Base-by-base conservation (phyloP, 768 basidiomycete genomes). In the Boletus reticuloceps region DNA sequence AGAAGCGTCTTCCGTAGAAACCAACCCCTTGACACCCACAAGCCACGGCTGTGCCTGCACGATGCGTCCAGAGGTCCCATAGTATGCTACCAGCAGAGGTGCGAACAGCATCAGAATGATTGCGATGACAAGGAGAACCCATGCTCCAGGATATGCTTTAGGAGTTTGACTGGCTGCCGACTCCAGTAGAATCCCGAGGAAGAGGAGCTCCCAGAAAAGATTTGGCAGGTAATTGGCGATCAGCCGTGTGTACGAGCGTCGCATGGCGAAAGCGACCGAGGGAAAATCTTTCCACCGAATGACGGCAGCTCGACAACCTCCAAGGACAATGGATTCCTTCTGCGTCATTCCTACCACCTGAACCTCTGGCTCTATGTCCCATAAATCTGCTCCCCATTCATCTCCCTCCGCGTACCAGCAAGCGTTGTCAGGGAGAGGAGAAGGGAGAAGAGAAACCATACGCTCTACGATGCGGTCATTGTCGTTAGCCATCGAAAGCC, bases 241-340 rank as follows among this genome's bases (percentile, higher is more conserved):
- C 5, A 31, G 3, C 14, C 66, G 57, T 37, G 6, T 55, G 8
- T 10, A n/a, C 0, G 68, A 70, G n/a, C 37, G 55, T 3, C 44
- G 58, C 14, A 37, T 54, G 4, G 47, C 63, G 12, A 59, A 70
- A 5, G 55, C 31, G 14, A 68, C 39, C 0, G 49, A 38, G 11
- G 66, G 66, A 4, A 70, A 67, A 22, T 56, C 44, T 51, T 63
- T 66, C 68, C 66, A 67, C 5, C 54, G 52, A 19, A 70, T 68
- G 12, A 48, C 10, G 0, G 60, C 48, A 7, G 60, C 60, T 17
- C 66, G 60, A 36, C 68, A 66, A 9, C 63, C 68, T 31, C 64
- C 68, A 12, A 68, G 50, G 14, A 67, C 55, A 39, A 70, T 13
- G 3, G 56, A 29, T 11, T 61, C 34, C 3, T 8, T 55, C 13